These are phyloP conservation scores for barrel medic (Medicago truncatula) DNA, from an alignment of 306 rosid genomes.

Conservation along the genomic window DNA sequence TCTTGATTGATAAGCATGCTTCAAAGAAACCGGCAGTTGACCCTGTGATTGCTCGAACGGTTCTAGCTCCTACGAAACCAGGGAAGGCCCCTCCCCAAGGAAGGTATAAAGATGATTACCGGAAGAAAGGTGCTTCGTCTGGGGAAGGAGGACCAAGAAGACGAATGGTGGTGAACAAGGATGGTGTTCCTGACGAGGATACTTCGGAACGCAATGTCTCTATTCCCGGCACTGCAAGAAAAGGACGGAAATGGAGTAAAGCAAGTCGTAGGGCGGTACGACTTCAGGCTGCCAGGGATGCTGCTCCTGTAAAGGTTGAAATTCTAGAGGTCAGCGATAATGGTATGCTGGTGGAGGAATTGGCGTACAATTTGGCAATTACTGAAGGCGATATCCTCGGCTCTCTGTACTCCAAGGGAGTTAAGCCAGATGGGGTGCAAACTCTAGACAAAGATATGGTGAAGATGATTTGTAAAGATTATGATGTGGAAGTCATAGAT, in stretches of 20 bases:
- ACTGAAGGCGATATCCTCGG: constrained; percentile 94
- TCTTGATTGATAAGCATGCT: constrained; percentile 91
- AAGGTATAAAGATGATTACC: constrained; percentile 72
- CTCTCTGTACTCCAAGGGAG: constrained; percentile 76
- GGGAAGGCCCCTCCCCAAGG: constrained; percentile 76
- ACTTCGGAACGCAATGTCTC: not conserved
- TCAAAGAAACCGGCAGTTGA: constrained; percentile 73
- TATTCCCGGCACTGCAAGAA: constrained; percentile 66
- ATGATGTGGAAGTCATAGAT: constrained; percentile 85
- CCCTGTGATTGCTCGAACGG: constrained; percentile 71
- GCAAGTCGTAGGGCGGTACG: constrained; percentile 97
- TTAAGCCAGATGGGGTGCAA: constrained; percentile 97
- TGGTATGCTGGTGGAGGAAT: constrained; percentile 90
- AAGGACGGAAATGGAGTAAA: constrained; percentile 98
- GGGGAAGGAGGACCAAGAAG: constrained; percentile 73
- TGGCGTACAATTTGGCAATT: constrained; percentile 76
- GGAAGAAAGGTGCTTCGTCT: constrained; percentile 66
- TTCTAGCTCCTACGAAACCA: constrained; percentile 78
- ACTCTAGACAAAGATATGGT: constrained; percentile 91
- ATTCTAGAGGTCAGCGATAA: constrained; percentile 82
- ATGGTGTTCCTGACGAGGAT: constrained; percentile 65
- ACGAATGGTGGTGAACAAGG: constrained; percentile 53
- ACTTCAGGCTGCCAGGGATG: constrained; percentile 94
- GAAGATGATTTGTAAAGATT: constrained; percentile 88
- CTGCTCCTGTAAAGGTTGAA: constrained; percentile 98